Evolutionary conservation across 2,329 filamentous ascomycete species (phyloP), one percentile per base, ranked within the genome.

Genomic region (Claviceps digitariae): DNA sequence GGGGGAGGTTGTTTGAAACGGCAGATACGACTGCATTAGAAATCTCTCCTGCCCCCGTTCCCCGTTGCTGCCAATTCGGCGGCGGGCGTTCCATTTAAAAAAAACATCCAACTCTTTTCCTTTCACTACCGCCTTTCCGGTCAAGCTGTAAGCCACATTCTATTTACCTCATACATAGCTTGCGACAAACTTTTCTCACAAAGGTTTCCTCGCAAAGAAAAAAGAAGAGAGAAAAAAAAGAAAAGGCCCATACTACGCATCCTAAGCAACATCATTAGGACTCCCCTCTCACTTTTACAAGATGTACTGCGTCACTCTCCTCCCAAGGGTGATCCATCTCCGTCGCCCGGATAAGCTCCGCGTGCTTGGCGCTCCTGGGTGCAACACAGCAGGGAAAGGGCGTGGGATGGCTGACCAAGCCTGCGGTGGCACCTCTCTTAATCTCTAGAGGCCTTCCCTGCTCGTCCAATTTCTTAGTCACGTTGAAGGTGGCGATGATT

Each of bases 401-500:
- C 17, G 15, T 29, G 1, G 54, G 53, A 34, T 34, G 50, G 7
- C 45, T 25, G 15, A 52, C n/a, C 1, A 56, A 7, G 17, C 59
- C 56, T 15, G 52, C 34, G 8, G 25, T 50, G 7, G 54, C 46
- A 15, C 20, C 20, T 4, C 5, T 4, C 21, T 60, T 29, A 4
- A 54, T 54, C 3, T 62, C 69, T 0, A 73, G 59, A 10, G 66
- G 63, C 20, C 59, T 63, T 0, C 70, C 74, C 5, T 69, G 61
- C 23, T 67, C 64, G 7, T 62, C 60, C 0, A 57, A 0, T 0
- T 53, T 57, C 27, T 57, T 60, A 21, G 43, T 25, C 4, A 78
- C 63, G 4, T 67, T 60, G 50, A 80, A 79, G 0, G 70, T 71
- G 0, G 77, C 67, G 1, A 82, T 62, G 0, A 67, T 62, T 31